Evolutionary conservation across 2,329 filamentous ascomycete species (phyloP), one percentile per base, ranked within the genome.

Genomic region (Colletotrichum abscissum): DNA sequence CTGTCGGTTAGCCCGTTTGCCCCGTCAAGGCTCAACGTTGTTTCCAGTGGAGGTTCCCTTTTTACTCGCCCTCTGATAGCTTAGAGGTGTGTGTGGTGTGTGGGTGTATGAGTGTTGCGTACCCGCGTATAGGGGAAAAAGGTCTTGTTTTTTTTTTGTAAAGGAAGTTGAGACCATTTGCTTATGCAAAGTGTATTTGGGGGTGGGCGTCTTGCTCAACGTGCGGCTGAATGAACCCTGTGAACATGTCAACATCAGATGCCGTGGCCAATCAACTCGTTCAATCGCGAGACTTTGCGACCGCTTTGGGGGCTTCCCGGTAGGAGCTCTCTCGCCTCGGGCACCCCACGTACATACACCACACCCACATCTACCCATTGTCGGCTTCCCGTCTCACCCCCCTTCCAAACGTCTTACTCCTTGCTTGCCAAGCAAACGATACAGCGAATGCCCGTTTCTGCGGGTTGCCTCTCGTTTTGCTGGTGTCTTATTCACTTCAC

Each of bases 151-250:
- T 42, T 38, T 11, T 11, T 11, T 38, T 14, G 35, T 5, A 14
- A 16, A n/a, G 16, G 30, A 59, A 63, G 65, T 69, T 63, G 65
- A 69, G 69, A 72, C 58, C 58, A 58, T 26, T 14, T 63, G 30
- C 60, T 33, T 35, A 69, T 58, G 35, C 58, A 58, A 22, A 58
- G 28, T 49, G 35, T 30, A 35, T 30, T 63, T 22, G 28, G 14
- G 38, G 38, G 38, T 4, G 14, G 14, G 6, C 3, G 38, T 42
- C 38, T 28, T 28, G 22, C 54, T 22, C 12, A 69, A 58, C 35
- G 5, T 63, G 69, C 58, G 69, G 58, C 52, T 54, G 52, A 63
- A 72, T 26, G 52, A 63, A 35, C 58, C 58, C 49, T 69, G 49
- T 22, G 38, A 35, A 55, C 12, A 30, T 59, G 54, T 35, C 52